Percentiles rank a stretch among this genome's conserved stretches.
phyloP scores from a whole-genome alignment of 176 grass and related monocot genomes.

The Oryza punctata region DNA sequence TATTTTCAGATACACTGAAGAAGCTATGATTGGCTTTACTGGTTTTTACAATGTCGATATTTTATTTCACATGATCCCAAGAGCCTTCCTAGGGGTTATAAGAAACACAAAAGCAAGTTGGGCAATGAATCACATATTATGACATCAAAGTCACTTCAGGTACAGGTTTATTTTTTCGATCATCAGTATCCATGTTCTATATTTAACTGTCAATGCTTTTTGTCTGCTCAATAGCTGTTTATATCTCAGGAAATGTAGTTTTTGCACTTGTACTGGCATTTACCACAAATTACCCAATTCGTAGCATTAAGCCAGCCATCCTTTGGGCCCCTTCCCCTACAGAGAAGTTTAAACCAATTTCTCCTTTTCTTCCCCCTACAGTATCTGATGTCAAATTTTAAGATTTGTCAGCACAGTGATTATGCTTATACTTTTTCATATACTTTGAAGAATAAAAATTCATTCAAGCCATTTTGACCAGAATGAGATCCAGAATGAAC shows the following conservation, averaged over 20 bases:
- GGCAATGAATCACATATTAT: constrained; percentile 73
- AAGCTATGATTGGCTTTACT: constrained; percentile 61
- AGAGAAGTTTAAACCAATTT: no score
- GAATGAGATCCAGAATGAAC: no score
- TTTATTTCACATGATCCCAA: constrained; percentile 59
- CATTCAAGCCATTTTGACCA: no score
- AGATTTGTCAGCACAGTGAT: background rate
- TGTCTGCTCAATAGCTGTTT: background rate
- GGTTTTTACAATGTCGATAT: constrained; percentile 75
- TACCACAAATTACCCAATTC: background rate
- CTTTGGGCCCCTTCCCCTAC: no score
- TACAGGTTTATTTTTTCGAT: constrained; percentile 60
- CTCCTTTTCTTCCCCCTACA: no score
- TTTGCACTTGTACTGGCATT: background rate
- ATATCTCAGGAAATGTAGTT: background rate
- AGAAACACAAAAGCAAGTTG: constrained; percentile 68
- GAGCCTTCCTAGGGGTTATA: constrained; percentile 77
- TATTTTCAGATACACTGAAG: constrained; percentile 89
- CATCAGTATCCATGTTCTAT: constrained; percentile 10
- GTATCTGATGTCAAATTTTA: no score
- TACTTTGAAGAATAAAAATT: no score
- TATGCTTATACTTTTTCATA: no score
- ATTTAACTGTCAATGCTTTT: background rate
- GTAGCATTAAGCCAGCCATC: background rate
- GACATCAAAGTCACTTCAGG: constrained; percentile 68